Base-by-base conservation (phyloP, 495 filamentous ascomycete species). In the Rhizodiscina lignyota region DNA sequence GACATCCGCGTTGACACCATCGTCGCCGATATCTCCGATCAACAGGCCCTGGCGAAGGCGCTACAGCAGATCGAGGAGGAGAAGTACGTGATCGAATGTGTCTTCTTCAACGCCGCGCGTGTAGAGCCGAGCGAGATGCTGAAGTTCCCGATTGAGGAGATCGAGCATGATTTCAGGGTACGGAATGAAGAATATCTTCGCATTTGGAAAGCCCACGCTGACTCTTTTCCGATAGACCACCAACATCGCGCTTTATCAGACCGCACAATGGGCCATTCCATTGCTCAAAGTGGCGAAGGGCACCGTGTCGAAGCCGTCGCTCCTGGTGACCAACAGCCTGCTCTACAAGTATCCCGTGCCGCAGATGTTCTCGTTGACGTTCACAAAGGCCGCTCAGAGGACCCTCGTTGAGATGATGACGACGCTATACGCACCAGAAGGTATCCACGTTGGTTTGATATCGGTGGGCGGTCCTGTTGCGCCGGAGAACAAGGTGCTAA, bases 71-170 rank as follows among this genome's bases (percentile, higher is more conserved):
- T 51, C n/a, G 49, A 54, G 30, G 44, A 40, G 3, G 29, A 54
- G 15, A 54, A 53, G 13, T 42, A 51, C 20, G 37, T 51, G 4
- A 12, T 43, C n/a, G 52, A 56, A 18, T 49, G 44, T 16, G 39
- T 64, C 18, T 53, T 61, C 13, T 64, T 46, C 42, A 64, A 64
- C 33, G 54, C 61, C 2, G 60, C 61, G 2, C 46, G 53, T 2
- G 52, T 62, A 1, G 39, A 44, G 1, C 41, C 43, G 0, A 49
- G 44, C 13, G 38, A 46, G 1, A 37, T 61, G 3, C 41, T 60
- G 3, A 38, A 41, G 6, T 44, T 48, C 16, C 33, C 43, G 1
- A 48, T 53, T 27, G 45, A 55, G 27, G 51, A 55, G 10, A 49
- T 64, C n/a, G 41, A 55, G 28, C 48, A 55, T 20, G 55, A 62